A percentile compares a stretch with the other conserved stretches of the same genome.
Evolutionary conservation across 805 yeast species (phyloP).

Genomic region (Yarrowia phangngaensis): DNA sequence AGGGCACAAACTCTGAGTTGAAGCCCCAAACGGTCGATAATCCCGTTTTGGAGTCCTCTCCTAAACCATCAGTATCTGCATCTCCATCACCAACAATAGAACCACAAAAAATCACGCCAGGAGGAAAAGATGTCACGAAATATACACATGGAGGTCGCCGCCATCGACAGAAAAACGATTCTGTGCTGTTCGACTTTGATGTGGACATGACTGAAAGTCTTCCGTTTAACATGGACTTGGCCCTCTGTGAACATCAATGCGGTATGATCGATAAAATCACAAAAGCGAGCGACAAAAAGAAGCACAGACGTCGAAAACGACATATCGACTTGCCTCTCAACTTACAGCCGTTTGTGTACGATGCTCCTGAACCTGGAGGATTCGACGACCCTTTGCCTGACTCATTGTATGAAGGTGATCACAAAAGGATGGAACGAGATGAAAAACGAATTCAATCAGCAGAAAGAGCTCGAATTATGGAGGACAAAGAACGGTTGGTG

Average conservation of each 20-base stretch:
- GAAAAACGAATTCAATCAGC: conserved; percentile 57
- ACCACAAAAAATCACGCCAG: no score
- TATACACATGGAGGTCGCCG: conserved; percentile 1
- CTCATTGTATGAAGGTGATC: conserved; percentile 46
- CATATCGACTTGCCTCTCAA: conserved; percentile 1
- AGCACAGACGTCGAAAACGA: neutral
- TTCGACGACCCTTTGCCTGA: conserved; percentile 49
- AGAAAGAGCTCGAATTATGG: conserved; percentile 51
- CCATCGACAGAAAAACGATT: conserved; percentile 10
- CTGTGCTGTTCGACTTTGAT: conserved; percentile 6
- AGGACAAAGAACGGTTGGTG: conserved; percentile 53
- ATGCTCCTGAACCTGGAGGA: conserved; percentile 13
- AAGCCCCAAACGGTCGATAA: no score
- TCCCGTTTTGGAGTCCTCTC: no score
- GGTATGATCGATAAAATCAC: neutral
- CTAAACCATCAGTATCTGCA: no score
- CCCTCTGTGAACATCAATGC: neutral
- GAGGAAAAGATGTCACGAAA: conserved; percentile 6
- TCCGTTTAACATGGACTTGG: neutral
- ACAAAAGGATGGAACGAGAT: conserved; percentile 58
- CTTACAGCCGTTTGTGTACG: neutral
- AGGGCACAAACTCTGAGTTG: no score
- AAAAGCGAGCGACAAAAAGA: neutral
- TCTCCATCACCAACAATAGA: no score
- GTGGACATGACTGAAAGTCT: conserved; percentile 9